Conservation (phyloP, 441 rosid genomes). For the Pelargonium fulgidum region DNA sequence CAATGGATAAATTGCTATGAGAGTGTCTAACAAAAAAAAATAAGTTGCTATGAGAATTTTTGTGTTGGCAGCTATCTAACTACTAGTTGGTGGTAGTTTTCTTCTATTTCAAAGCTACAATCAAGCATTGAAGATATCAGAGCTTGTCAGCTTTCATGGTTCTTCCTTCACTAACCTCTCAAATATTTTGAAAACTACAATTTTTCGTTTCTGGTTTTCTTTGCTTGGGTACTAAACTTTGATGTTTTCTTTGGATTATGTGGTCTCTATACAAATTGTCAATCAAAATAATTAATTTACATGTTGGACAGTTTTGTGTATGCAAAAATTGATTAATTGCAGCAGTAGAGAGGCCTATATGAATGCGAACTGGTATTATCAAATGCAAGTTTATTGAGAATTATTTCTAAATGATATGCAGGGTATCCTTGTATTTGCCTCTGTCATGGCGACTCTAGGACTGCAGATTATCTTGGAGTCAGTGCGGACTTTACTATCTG, state of each 20-base stretch:
- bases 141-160: neutral
- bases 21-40: neutral
- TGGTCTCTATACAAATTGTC: neutral
- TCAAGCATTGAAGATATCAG: neutral
- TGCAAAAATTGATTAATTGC: neutral
- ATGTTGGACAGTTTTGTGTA: neutral
- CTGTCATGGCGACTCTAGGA: constrained; percentile 72
- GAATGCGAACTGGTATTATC: neutral
- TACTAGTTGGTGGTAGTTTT: neutral
- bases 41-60: constrained; percentile 1
- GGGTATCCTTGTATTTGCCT: constrained; percentile 75
- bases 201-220: neutral
- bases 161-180: neutral
- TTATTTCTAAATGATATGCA: constrained; percentile 15
- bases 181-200: neutral
- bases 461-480: constrained; percentile 61
- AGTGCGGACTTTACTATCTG: constrained; percentile 36
- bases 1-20: neutral
- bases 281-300: neutral
- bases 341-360: neutral
- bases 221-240: neutral
- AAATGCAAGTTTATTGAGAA: neutral
- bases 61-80: neutral
- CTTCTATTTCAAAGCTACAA: neutral
- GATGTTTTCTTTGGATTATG: neutral